These are phyloP conservation scores for Synchytrium microbalum DNA, from an alignment of 371 early-diverging fungal genomes.

Conservation along the genomic window DNA sequence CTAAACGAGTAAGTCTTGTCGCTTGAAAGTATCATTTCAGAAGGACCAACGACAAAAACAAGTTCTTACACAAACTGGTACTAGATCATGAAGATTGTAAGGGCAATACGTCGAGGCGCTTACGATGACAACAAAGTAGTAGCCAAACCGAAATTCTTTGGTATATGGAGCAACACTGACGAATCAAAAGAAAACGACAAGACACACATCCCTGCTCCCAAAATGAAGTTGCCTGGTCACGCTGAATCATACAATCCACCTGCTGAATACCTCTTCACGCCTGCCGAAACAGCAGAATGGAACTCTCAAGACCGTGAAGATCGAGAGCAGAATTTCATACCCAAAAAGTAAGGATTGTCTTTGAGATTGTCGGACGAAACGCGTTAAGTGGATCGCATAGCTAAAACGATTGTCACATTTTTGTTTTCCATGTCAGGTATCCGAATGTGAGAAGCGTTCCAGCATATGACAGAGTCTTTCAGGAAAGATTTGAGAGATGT, in stretches of 20 bases:
- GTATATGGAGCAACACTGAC: conserved; percentile 72
- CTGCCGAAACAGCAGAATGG: conserved; percentile 74
- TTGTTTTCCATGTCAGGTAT: conserved; percentile 28
- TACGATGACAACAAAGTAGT: conserved; percentile 29
- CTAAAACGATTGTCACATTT: conserved; percentile 1
- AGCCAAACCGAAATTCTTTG: conserved; percentile 64
- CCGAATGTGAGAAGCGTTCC: conserved; percentile 75
- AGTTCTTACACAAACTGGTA: background rate
- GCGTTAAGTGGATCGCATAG: background rate
- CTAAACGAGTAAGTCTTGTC: conserved; percentile 48
- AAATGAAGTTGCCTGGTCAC: conserved; percentile 73
- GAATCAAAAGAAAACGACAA: conserved; percentile 50
- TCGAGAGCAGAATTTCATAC: conserved; percentile 72
- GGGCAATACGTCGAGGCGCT: conserved; percentile 81
- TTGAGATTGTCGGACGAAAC: background rate
- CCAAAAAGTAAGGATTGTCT: conserved; percentile 55
- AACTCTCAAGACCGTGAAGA: conserved; percentile 68
- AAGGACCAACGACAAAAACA: too few relatives aligned
- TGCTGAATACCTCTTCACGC: conserved; percentile 84
- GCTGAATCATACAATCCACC: conserved; percentile 95
- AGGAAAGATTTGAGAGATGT: conserved; percentile 92
- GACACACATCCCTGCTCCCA: conserved; percentile 88
- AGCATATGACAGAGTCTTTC: conserved; percentile 73
- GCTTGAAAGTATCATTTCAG: too few relatives aligned
- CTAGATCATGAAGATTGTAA: conserved; percentile 86